A percentile compares a stretch with the other conserved stretches of the same genome.
Evolutionary conservation across 768 basidiomycete genomes (phyloP).

Genomic region (Leucogyrophana mollusca): DNA sequence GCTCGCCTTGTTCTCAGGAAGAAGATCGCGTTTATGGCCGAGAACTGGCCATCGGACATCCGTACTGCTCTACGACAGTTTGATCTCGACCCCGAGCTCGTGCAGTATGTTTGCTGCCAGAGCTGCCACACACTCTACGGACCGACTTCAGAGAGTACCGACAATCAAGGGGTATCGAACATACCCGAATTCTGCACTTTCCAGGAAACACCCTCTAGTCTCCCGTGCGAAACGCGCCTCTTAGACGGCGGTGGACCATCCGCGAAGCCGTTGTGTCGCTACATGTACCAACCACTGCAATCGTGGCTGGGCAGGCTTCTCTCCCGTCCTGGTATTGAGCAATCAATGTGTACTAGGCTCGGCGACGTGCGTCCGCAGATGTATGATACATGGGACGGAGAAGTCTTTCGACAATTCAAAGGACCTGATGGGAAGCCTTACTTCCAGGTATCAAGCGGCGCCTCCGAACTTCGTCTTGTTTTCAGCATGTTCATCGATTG

Average conservation of each 20-base stretch:
- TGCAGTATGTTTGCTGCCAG: not conserved
- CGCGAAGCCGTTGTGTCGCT: not conserved
- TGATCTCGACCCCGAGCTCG: not conserved
- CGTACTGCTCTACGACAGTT: not conserved
- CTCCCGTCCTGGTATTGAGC: conserved; percentile 24
- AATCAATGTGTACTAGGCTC: conserved; percentile 10
- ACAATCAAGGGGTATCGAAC: not conserved
- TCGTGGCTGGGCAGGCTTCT: conserved; percentile 25
- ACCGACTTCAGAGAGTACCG: not conserved
- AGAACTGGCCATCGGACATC: not conserved
- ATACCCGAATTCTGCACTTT: not conserved
- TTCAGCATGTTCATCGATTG: conserved; percentile 17
- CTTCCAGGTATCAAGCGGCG: conserved; percentile 3
- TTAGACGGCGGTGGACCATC: not conserved
- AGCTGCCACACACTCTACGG: not conserved
- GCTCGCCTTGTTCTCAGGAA: not conserved
- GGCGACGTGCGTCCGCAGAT: not conserved
- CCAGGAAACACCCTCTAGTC: not conserved
- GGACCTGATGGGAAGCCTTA: conserved; percentile 12
- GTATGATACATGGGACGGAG: conserved; percentile 18
- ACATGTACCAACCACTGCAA: conserved; percentile 9
- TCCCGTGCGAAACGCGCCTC: not conserved
- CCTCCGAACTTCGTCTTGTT: conserved; percentile 5
- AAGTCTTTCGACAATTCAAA: conserved; percentile 13
- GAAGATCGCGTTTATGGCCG: too few relatives aligned